phyloP scores from a whole-genome alignment of 2,329 filamentous ascomycete genomes.

The Dothistroma pini region DNA sequence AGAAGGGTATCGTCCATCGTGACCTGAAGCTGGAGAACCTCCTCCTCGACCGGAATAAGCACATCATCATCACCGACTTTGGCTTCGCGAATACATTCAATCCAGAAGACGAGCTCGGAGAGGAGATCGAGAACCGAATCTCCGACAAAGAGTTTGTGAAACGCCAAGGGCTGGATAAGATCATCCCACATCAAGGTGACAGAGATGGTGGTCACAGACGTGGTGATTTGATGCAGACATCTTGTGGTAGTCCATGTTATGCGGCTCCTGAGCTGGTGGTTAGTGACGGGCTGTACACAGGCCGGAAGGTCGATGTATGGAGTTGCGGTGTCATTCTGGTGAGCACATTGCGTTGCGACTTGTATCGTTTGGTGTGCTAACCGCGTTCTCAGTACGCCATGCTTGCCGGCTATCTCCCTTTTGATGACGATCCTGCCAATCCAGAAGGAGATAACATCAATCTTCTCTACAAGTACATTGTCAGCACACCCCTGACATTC shows the following conservation, averaged over 20 bases:
- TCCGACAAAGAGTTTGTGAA: slow-evolving; percentile 86
- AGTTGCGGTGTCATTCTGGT: slow-evolving; percentile 98
- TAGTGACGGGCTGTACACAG: slow-evolving; percentile 94
- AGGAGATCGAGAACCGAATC: slow-evolving; percentile 85
- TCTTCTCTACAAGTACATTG: slow-evolving; percentile 97
- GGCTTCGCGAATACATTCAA: slow-evolving; percentile 99
- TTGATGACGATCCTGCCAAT: slow-evolving; percentile 97
- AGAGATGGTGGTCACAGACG: slow-evolving; percentile 54
- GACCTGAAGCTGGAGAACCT: slow-evolving; percentile 96
- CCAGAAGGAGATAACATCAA: slow-evolving; percentile 99
- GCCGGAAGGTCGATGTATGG: slow-evolving; percentile 98
- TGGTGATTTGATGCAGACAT: slow-evolving; percentile 98
- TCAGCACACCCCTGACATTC: slow-evolving; percentile 93
- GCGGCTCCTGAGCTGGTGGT: slow-evolving; percentile 95
- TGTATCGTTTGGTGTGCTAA: slow-evolving; percentile 9
- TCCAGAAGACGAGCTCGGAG: slow-evolving; percentile 76
- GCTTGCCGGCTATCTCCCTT: slow-evolving; percentile 94
- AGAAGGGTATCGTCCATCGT: slow-evolving; percentile 96
- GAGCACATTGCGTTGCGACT: slow-evolving; percentile 41
- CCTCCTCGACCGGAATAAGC: slow-evolving; percentile 89
- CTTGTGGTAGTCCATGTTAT: slow-evolving; percentile 96
- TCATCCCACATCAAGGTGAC: slow-evolving; percentile 62
- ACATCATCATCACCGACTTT: slow-evolving; percentile 99
- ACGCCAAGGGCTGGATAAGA: slow-evolving; percentile 75
- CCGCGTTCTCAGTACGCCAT: slow-evolving; percentile 77